phyloP scores from a whole-genome alignment of 208 protist genomes.

The Trypanosoma vivax region DNA sequence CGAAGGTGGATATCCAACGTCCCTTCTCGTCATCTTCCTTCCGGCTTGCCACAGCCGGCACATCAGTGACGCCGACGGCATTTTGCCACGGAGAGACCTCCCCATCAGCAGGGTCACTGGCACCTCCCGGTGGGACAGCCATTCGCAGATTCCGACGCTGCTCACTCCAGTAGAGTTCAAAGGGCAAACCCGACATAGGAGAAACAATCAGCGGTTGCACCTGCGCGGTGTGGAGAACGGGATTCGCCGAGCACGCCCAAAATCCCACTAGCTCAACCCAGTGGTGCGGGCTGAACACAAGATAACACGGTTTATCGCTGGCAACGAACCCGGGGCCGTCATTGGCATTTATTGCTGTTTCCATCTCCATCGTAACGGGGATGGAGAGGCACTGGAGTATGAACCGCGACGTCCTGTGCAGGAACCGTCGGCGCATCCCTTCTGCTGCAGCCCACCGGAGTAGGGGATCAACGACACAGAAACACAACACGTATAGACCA shows the following conservation, averaged over 20 bases:
- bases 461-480: slow-evolving; percentile 26
- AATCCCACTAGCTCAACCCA: slow-evolving; percentile 81
- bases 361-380: slow-evolving; percentile 28
- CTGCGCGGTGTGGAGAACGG: slow-evolving; percentile 25
- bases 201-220: background rate
- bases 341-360: background rate
- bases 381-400: slow-evolving; percentile 39
- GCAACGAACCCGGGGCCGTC: background rate
- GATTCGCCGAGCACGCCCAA: slow-evolving; percentile 69
- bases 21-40: background rate
- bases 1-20: slow-evolving; percentile 7
- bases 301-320: background rate
- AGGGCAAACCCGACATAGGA: background rate
- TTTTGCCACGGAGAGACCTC: background rate
- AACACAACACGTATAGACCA: slow-evolving; percentile 39
- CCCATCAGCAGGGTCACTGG: background rate
- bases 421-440: slow-evolving; percentile 10
- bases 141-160: background rate
- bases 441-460: background rate
- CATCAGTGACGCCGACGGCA: background rate
- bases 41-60: too few relatives aligned
- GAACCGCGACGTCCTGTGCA: slow-evolving; percentile 25
- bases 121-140: too few relatives aligned
- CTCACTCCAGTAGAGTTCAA: slow-evolving; percentile 10
- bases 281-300: slow-evolving; percentile 52